Conservation (phyloP, 768 basidiomycete genomes). For the Lentinula detonsa region DNA sequence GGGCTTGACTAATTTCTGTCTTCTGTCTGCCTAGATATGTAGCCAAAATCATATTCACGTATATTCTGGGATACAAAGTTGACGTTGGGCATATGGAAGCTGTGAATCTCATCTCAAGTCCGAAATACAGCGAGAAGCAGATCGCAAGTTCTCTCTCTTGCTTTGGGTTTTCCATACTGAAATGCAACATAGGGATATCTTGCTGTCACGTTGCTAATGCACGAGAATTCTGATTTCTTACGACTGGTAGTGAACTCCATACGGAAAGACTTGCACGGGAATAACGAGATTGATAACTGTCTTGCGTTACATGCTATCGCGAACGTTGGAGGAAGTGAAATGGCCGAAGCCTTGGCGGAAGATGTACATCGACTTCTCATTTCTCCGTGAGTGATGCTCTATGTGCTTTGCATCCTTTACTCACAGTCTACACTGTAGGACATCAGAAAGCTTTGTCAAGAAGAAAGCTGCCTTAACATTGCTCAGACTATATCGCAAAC, state of each 20-base stretch:
- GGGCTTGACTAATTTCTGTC: conserved; percentile 1
- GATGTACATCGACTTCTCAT: conserved; percentile 94
- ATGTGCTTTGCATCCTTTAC: not conserved
- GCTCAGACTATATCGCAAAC: conserved; percentile 90
- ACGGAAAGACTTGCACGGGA: conserved; percentile 92
- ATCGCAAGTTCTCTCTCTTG: conserved; percentile 58
- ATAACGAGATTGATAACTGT: conserved; percentile 93
- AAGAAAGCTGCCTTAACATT: conserved; percentile 97
- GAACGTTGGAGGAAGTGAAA: conserved; percentile 95
- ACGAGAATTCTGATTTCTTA: conserved; percentile 97
- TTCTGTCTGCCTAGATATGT: conserved; percentile 65
- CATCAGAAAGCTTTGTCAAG: conserved; percentile 92
- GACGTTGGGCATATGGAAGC: conserved; percentile 99
- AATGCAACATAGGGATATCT: conserved; percentile 75
- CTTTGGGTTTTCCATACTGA: conserved; percentile 7
- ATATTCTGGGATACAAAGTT: conserved; percentile 98
- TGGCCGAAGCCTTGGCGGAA: conserved; percentile 92
- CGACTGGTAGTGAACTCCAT: conserved; percentile 97
- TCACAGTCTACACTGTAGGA: conserved; percentile 42
- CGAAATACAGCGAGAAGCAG: conserved; percentile 98
- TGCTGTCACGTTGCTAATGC: conserved; percentile 94
- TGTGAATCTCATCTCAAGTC: conserved; percentile 92
- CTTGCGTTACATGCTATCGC: conserved; percentile 97
- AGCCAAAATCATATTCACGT: conserved; percentile 98
- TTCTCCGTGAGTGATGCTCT: conserved; percentile 62